Evolutionary conservation across 2,329 filamentous ascomycete genomes (phyloP).

Genomic region (Calonectria hawksworthii): DNA sequence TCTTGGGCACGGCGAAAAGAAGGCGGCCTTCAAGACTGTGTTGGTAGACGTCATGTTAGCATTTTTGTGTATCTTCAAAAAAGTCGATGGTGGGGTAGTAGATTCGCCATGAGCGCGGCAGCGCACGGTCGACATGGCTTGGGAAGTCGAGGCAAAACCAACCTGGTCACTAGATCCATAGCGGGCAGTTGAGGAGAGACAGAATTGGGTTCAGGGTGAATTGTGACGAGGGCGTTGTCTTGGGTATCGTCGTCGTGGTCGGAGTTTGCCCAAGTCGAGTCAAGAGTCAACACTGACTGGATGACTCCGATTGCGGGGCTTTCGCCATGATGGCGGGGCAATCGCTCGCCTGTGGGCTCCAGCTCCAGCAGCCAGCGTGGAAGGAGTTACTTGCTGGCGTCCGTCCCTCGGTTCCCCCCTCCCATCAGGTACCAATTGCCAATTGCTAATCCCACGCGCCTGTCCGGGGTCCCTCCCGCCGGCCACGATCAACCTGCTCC

Average conservation of each 20-base stretch:
- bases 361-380: background rate
- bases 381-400: background rate
- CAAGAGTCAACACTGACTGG: constrained; percentile 31
- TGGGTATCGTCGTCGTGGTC: constrained; percentile 27
- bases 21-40: constrained; percentile 89
- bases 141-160: constrained; percentile 44
- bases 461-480: background rate
- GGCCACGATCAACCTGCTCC: background rate
- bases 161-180: constrained; percentile 71
- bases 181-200: background rate
- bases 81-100: background rate
- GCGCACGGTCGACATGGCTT: background rate
- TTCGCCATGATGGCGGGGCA: constrained; percentile 43
- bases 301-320: constrained; percentile 47
- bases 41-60: constrained; percentile 32
- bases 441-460: background rate
- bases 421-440: constrained; percentile 11
- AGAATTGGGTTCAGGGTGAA: background rate
- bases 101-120: background rate
- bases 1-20: constrained; percentile 98
- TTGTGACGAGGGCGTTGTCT: background rate
- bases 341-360: constrained; percentile 27
- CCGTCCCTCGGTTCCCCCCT: background rate
- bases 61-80: constrained; percentile 16
- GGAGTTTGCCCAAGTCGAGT: constrained; percentile 42